Evolutionary conservation across 2,329 filamentous ascomycete genomes (phyloP), one percentile per base, ranked within the genome.

Genomic region (Aspergillus intermedius): DNA sequence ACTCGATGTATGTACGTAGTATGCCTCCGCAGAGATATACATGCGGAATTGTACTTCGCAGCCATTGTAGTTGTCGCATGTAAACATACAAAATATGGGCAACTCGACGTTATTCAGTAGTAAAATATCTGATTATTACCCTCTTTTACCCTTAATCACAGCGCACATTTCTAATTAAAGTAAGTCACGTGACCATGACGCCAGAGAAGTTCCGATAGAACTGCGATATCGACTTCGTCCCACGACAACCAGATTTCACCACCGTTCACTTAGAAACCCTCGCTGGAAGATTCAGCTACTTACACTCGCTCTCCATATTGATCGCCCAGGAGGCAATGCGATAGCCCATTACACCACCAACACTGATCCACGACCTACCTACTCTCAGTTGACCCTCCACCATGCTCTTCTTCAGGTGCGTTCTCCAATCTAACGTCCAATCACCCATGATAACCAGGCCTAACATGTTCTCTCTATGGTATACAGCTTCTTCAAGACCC

Each of bases 401-500:
- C 52, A 78, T 78, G 75, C 69, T 78, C 48, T 77, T 78, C 65
- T 78, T 78, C 68, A 78, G 75, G 75, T 77, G 52, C 30, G 56
- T 52, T 30, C 37, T 7, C 21, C 40, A 4, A 23, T 21, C 10
- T 10, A 8, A 3, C 2, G 5, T 28, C 12, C 19, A 42, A 19
- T 15, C 15, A 21, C 12, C 6, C 19, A 13, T 15, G 22, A 42
- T 13, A 21, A 21, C 12, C 5, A n/a, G 12, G 39, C 17, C 39
- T 35, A 17, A 35, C 34, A 6, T n/a, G n/a, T 17, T 9, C n/a
- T 17, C 3, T 35, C 0, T n/a, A n/a, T 7, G 25, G 5, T 1
- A 4, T 47, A 21, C 66, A 93, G 88, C 76, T 97, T 96, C 77
- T 97, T 97, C 83, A 97, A 97, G 73, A 97, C 91, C 47, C 87